Evolutionary conservation across 805 yeast species (phyloP).

Genomic region (Saccharomycopsis oosterbeekiorum): DNA sequence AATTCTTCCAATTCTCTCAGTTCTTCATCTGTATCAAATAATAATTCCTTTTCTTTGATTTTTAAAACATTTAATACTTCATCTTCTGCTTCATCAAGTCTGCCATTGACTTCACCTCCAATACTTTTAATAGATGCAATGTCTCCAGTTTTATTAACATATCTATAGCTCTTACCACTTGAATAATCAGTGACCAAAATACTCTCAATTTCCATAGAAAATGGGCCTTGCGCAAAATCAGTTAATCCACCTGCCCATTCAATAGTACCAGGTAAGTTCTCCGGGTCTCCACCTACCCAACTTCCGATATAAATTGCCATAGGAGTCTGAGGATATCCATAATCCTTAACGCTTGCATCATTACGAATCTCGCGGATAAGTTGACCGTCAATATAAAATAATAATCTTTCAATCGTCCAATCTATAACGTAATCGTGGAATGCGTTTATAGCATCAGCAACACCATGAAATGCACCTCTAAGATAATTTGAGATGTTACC

Average conservation of each 20-base stretch:
- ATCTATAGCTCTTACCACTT: conserved; percentile 34
- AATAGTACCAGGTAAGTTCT: conserved; percentile 49
- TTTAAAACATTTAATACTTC: conserved; percentile 18
- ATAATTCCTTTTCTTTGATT: neutral
- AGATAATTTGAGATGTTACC: conserved; percentile 55
- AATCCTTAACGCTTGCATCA: conserved; percentile 27
- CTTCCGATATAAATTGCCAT: conserved; percentile 36
- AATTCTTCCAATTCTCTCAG: neutral
- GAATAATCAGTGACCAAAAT: conserved; percentile 44
- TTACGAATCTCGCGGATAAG: conserved; percentile 42
- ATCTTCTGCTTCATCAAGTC: conserved; percentile 27
- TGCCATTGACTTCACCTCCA: conserved; percentile 41
- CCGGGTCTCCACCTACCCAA: conserved; percentile 44
- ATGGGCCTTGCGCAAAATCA: conserved; percentile 41
- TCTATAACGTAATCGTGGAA: conserved; percentile 58
- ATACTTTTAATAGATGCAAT: conserved; percentile 29
- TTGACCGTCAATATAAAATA: conserved; percentile 52
- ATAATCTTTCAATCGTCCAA: conserved; percentile 45
- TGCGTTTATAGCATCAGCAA: conserved; percentile 31
- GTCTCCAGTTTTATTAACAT: conserved; percentile 30
- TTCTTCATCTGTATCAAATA: neutral
- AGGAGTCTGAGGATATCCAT: conserved; percentile 64
- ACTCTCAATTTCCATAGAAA: conserved; percentile 38
- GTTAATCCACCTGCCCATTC: conserved; percentile 66
- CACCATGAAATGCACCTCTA: conserved; percentile 49